These are phyloP conservation scores for Nothophoma quercina DNA, from an alignment of 2,329 filamentous ascomycete species.

Conservation along the genomic window DNA sequence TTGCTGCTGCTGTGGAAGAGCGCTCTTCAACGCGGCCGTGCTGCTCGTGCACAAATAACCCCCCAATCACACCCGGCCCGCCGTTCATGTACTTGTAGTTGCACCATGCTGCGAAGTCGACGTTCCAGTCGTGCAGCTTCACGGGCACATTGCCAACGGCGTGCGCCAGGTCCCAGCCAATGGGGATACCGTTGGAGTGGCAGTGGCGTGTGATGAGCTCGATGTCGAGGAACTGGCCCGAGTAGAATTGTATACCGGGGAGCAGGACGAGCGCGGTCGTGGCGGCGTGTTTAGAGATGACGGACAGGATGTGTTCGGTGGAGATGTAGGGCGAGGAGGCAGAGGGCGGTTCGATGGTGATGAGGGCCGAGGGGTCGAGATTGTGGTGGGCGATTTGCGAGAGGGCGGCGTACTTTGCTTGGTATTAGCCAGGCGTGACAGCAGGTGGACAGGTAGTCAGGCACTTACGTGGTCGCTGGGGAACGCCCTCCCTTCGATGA, in stretches of 20 bases:
- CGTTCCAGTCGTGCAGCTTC: slow-evolving; percentile 83
- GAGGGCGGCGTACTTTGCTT: slow-evolving; percentile 75
- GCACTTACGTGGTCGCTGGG: slow-evolving; percentile 77
- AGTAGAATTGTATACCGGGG: slow-evolving; percentile 91
- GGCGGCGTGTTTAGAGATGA: slow-evolving; percentile 77
- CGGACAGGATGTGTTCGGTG: slow-evolving; percentile 73
- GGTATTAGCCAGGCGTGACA: background rate
- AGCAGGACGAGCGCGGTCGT: slow-evolving; percentile 79
- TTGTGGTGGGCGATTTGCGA: slow-evolving; percentile 78
- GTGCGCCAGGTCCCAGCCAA: slow-evolving; percentile 91
- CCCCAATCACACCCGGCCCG: slow-evolving; percentile 82
- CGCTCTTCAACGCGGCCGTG: slow-evolving; percentile 66
- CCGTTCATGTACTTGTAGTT: slow-evolving; percentile 94
- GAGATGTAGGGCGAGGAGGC: slow-evolving; percentile 64
- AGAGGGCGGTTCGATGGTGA: slow-evolving; percentile 72
- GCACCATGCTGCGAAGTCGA: slow-evolving; percentile 93
- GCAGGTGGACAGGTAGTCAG: background rate
- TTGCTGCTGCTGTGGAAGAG: background rate
- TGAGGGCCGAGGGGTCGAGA: slow-evolving; percentile 71
- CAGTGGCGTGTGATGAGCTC: slow-evolving; percentile 79
- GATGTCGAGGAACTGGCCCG: slow-evolving; percentile 87
- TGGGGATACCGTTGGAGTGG: slow-evolving; percentile 71
- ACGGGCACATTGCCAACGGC: slow-evolving; percentile 85
- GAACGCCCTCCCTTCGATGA: slow-evolving; percentile 89
- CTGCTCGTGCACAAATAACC: slow-evolving; percentile 79